Conservation (phyloP, 176 grass and related monocot genomes). For the Oryza meridionalis region DNA sequence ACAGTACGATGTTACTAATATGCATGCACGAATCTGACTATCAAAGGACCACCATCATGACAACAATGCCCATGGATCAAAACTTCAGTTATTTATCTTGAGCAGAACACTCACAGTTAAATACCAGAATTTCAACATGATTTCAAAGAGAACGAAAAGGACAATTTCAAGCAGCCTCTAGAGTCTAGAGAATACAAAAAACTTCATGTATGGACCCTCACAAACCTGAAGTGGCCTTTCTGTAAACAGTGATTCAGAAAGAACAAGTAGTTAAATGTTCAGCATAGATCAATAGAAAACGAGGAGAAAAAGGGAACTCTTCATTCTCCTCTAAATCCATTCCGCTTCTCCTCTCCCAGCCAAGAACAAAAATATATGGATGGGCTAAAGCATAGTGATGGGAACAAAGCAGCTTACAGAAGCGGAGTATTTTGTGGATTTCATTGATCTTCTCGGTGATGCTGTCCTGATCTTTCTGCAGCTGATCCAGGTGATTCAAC, state of each 20-base stretch:
- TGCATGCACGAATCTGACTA: background rate
- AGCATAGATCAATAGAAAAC: constrained; percentile 8
- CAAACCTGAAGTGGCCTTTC: background rate
- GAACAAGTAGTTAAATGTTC: background rate
- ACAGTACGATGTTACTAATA: background rate
- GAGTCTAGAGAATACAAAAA: background rate
- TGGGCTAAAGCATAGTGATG: constrained; percentile 9
- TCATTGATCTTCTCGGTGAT: constrained; percentile 37
- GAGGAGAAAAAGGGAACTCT: background rate
- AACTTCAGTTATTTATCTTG: background rate
- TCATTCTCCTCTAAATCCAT: background rate
- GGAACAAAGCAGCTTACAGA: constrained; percentile 34
- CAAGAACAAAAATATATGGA: background rate
- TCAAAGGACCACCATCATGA: background rate
- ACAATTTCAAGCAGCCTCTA: constrained; percentile 2
- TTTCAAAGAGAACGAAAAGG: background rate
- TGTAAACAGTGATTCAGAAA: background rate
- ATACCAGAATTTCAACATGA: background rate
- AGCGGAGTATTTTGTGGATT: constrained; percentile 45
- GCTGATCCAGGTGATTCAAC: constrained; percentile 39
- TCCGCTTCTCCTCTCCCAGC: background rate
- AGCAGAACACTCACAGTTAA: background rate
- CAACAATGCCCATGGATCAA: background rate
- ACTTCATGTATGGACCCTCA: background rate
- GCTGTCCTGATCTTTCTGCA: constrained; percentile 32